phyloP scores from a whole-genome alignment of 257 asterid species.

The Craterostigma plantagineum region DNA sequence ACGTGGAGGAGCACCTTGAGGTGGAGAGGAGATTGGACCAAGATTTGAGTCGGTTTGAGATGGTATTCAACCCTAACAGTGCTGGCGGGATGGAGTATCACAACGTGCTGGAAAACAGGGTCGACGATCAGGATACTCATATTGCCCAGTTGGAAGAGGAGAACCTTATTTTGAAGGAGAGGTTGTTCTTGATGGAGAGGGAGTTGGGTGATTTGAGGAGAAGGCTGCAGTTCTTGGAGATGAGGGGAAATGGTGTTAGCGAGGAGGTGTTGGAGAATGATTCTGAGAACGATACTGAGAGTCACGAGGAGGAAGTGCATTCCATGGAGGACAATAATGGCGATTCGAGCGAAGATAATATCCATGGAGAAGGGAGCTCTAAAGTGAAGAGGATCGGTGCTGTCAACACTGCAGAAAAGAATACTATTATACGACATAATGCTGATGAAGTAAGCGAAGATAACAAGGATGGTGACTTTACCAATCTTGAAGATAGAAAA shows the following conservation, averaged over 20 bases:
- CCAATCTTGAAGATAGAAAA: no score
- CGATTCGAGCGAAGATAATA: constrained; percentile 22
- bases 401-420: background rate
- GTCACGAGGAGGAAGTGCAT: constrained; percentile 34
- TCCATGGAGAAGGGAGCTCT: constrained; percentile 10
- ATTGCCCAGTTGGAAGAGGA: constrained; percentile 73
- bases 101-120: constrained; percentile 52
- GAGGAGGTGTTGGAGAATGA: constrained; percentile 52
- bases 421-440: no score
- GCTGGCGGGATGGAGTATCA: constrained; percentile 30
- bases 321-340: constrained; percentile 34
- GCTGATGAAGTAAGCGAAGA: no score
- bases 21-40: constrained; percentile 73
- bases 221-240: constrained; percentile 49
- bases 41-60: constrained; percentile 64
- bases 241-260: constrained; percentile 21
- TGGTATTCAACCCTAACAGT: constrained; percentile 37
- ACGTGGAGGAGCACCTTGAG: constrained; percentile 70
- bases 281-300: constrained; percentile 43
- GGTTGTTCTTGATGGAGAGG: constrained; percentile 65
- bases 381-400: constrained; percentile 9
- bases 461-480: no score
- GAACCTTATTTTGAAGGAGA: constrained; percentile 55
- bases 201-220: constrained; percentile 55
- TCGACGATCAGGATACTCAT: constrained; percentile 66